Percentiles rank a stretch among this genome's conserved stretches.
Conservation (phyloP, 768 basidiomycete species). For the Pisolithus microcarpus region DNA sequence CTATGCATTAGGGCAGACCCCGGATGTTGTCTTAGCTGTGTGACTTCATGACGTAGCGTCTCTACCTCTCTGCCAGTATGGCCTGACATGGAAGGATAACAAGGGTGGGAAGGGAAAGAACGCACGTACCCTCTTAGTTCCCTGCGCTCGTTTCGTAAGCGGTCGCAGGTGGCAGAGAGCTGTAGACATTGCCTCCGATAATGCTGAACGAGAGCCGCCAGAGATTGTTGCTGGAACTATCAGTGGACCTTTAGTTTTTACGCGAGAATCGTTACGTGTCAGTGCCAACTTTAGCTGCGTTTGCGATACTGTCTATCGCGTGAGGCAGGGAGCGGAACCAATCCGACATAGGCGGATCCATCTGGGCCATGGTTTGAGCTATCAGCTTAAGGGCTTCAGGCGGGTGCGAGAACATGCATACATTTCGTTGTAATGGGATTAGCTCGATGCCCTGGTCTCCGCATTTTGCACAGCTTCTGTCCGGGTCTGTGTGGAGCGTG, state of each 20-base stretch:
- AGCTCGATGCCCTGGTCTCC: conserved; percentile 57
- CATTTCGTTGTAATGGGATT: conserved; percentile 67
- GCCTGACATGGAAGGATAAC: conserved; percentile 3
- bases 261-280: neutral
- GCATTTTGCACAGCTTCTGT: conserved; percentile 73
- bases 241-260: neutral
- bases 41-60: conserved; percentile 41
- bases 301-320: conserved; percentile 56
- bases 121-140: conserved; percentile 46
- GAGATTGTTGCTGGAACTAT: conserved; percentile 75
- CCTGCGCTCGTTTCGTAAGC: conserved; percentile 33
- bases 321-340: conserved; percentile 68
- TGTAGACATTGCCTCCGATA: conserved; percentile 55
- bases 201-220: conserved; percentile 59
- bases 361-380: conserved; percentile 33
- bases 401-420: conserved; percentile 24
- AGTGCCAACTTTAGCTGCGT: conserved; percentile 53
- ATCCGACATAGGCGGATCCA: conserved; percentile 74
- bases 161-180: conserved; percentile 25
- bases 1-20: conserved; percentile 22
- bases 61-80: conserved; percentile 39
- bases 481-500: conserved; percentile 39
- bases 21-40: conserved; percentile 34
- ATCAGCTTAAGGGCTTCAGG: neutral
- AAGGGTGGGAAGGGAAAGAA: neutral